Base-by-base conservation (phyloP, 202 grass and related monocot genomes). In the Musa balbisiana region DNA sequence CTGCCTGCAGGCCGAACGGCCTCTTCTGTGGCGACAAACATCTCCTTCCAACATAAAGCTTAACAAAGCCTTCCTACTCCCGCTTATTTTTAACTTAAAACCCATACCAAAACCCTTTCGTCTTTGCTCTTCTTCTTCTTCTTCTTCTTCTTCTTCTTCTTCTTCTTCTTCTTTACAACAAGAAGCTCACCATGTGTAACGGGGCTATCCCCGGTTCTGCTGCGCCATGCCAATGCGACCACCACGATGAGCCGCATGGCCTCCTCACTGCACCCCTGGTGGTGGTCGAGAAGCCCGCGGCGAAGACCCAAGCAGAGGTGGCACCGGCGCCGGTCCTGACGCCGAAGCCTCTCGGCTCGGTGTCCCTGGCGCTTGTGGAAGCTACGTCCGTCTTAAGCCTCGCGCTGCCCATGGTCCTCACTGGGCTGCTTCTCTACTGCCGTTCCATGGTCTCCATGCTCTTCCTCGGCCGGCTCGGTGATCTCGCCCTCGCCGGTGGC, bases 401-500 rank as follows among this genome's bases (percentile, higher is more conserved):
- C 14, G 49, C 69, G 6, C 2, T 80, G 21, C 78, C 78, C 15
- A 80, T 80, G 78, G 59, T 53, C 10, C 29, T 80, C 10, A 80
- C 78, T 2, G 69, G 78, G 1, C 69, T 80, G 16, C 68, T 80
- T 11, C 19, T 80, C 20, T 80, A 80, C 20, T 71, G 33, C 55
- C 68, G 78, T n/a, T 80, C 78, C 5, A 73, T 80, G 49, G 51
- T 98, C 20, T 98, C 94, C 22, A 98, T 98, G 94, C 74, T 98
- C 0, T 98, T 98, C 53, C 88, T 98, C 0, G 91, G 94, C 49
- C 62, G 75, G 49, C 83, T 98, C 23, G 91, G 94, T 56, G 88
- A 84, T 62, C 87, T 93, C 27, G 79, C 83, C 2, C 88, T 98
- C 23, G 94, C 94, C 55, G 94, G 94, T 16, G 94, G 94, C 5